These are phyloP conservation scores for Pinus albicaulis DNA, from an alignment of 75 land plant species.

Conservation along the genomic window DNA sequence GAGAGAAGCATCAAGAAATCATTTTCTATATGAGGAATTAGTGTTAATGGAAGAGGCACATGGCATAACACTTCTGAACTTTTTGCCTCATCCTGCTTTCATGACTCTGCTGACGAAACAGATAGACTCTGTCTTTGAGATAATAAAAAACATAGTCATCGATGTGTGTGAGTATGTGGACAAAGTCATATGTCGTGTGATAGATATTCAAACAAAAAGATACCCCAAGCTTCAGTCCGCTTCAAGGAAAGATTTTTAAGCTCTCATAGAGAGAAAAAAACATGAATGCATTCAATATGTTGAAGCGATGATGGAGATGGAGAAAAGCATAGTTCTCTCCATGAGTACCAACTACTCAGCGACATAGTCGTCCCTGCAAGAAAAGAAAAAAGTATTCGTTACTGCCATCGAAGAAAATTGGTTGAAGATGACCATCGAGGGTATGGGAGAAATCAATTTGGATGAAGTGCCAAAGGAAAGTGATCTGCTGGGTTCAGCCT, in stretches of 20 bases:
- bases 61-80: neutral
- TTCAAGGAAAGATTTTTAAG: neutral
- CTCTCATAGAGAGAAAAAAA: neutral
- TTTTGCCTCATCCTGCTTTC: conserved; percentile 9
- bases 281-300: neutral
- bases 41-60: conserved; percentile 10
- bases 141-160: neutral
- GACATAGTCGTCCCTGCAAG: neutral
- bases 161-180: conserved; percentile 5
- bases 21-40: neutral
- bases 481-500: neutral
- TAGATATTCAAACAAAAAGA: neutral
- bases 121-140: neutral
- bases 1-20: neutral
- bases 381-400: neutral
- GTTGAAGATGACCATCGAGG: neutral
- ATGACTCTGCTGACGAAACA: neutral
- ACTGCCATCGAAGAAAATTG: neutral
- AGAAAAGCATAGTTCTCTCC: neutral
- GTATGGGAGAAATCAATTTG: neutral
- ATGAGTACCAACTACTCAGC: neutral
- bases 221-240: conserved; percentile 5
- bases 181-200: conserved; percentile 6
- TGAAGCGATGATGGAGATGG: conserved; percentile 8
- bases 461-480: neutral